Evolutionary conservation across 2,329 filamentous ascomycete genomes (phyloP), one percentile per base, ranked within the genome.

Genomic region (Hymenoscyphus linearis): DNA sequence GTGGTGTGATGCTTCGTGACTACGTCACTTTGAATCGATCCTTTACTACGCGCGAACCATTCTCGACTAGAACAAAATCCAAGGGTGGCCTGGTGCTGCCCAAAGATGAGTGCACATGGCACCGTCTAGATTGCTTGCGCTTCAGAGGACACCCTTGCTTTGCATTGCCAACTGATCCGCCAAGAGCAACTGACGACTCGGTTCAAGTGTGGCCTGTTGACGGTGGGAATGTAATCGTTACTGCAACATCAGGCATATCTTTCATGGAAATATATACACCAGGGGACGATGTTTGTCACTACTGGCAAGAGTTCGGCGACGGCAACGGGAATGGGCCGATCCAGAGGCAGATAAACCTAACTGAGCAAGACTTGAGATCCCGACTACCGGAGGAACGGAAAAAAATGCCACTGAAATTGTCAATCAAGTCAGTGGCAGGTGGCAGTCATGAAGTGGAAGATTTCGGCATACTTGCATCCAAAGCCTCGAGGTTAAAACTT

Each of bases 91-190:
- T 91, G 6, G 89, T 92, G 50, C 74, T 88, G 52, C 85, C 85
- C 35, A 83, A 86, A 54, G 91, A 97, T 67, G 95, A 98, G 76
- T 96, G 93, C 73, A 82, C 80, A 27, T 98, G 93, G 93, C 93
- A 97, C 75, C 85, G 93, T 61, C 82, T 98, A 6, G 95, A 98
- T 74, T 86, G 86, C 59, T 80, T 99, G 58, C 89, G 92, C 44
- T 96, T 97, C 78, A 87, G 92, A 66, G 89, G 87, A 67, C 95
- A 99, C 71, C 91, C 93, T 3, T 92, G 90, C 73, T 98, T 99
- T 79, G 83, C 87, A 59, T 82, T 96, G 58, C 91, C 93, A 0
- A 88, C 85, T 60, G 95, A 98, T 69, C 76, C 83, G 4, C 76
- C 82, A 16, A 73, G 83, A 44, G 82, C 79, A 64, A 76, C 80